Evolutionary conservation across 2,329 filamentous ascomycete species (phyloP), one percentile per base, ranked within the genome.

Genomic region (Aspergillus tanneri): DNA sequence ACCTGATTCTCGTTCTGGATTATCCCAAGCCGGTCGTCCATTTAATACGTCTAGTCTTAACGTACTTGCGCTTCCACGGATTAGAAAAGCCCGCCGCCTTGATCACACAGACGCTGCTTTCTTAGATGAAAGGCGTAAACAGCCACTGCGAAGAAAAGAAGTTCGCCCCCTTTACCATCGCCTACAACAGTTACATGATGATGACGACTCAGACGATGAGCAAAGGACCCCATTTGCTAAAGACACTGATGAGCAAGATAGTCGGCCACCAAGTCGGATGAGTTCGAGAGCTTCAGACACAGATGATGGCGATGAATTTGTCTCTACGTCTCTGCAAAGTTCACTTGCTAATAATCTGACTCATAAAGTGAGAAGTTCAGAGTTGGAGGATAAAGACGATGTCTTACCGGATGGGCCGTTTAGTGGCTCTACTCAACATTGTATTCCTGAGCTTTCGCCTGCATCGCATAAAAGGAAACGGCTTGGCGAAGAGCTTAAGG

Each of bases 151-250:
- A 64, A 78, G 64, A 65, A 84, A 83, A 52, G 80, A 84, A 19
- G 84, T 90, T 66, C 83, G 90, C 44, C 88, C 89, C 5, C 78
- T 97, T 14, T 90, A 96, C 65, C 87, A 95, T 70, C 82, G 85
- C 25, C 77, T 93, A 53, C 81, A 87, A 55, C 81, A 85, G 55
- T 81, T 87, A 63, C 87, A 87, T 54, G 86, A 89, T 34, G 87
- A 87, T 28, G 80, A 80, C n/a, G 89, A 96, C 66, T 95, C 90
- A 0, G 91, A 96, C 55, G 91, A 95, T 57, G 90, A 96, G 54
- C 81, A 81, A 38, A 72, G 78, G 41, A 86, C 81, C 25, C 83
- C 86, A 10, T 70, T 85, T 40, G 82, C 81, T 10, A 79, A 85
- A 37, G 90, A 91, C 64, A 95, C 88, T 0, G 91, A 95, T 64